Conservation (phyloP, 2,329 filamentous ascomycete species). For the Pyrenochaeta sp. region DNA sequence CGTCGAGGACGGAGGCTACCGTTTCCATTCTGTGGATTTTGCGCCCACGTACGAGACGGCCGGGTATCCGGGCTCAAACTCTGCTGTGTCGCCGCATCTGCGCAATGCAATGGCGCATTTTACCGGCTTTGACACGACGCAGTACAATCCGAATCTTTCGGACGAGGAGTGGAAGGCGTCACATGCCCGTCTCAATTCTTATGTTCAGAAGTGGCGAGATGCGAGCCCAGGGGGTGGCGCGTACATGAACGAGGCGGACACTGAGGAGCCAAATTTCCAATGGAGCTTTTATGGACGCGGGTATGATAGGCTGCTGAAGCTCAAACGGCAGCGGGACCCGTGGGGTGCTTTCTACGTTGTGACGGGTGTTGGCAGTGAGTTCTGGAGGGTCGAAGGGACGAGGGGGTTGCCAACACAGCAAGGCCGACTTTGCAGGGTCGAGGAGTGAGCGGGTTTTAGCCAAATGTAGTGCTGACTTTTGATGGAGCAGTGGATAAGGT, state of each 20-base stretch:
- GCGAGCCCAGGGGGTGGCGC: constrained; percentile 36
- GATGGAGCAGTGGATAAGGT: too few relatives aligned
- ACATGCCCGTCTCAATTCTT: constrained; percentile 29
- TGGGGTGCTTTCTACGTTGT: constrained; percentile 37
- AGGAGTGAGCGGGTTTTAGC: too few relatives aligned
- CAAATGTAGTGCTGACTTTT: too few relatives aligned
- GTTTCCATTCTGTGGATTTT: constrained; percentile 39
- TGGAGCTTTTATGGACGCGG: constrained; percentile 34
- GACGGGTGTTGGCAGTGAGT: constrained; percentile 33
- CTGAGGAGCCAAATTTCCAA: constrained; percentile 35
- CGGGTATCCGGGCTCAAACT: constrained; percentile 30
- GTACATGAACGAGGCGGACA: constrained; percentile 47
- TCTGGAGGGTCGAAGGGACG: constrained; percentile 32
- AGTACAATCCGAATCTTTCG: constrained; percentile 23
- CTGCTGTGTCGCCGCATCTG: constrained; percentile 29
- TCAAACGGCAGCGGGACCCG: constrained; percentile 35
- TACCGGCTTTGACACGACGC: constrained; percentile 32
- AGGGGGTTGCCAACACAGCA: constrained; percentile 35
- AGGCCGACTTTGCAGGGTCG: constrained; percentile 31
- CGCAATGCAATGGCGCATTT: constrained; percentile 35
- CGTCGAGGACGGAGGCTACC: constrained; percentile 36
- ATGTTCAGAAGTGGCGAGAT: constrained; percentile 32
- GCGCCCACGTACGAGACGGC: constrained; percentile 29
- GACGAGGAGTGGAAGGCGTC: constrained; percentile 28
- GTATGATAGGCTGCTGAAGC: constrained; percentile 28